A percentile compares a stretch with the other conserved stretches of the same genome.
These are phyloP conservation scores for Cutaneotrichosporon mucoides DNA, from an alignment of 1,284 basidiomycete species.

Conservation along the genomic window DNA sequence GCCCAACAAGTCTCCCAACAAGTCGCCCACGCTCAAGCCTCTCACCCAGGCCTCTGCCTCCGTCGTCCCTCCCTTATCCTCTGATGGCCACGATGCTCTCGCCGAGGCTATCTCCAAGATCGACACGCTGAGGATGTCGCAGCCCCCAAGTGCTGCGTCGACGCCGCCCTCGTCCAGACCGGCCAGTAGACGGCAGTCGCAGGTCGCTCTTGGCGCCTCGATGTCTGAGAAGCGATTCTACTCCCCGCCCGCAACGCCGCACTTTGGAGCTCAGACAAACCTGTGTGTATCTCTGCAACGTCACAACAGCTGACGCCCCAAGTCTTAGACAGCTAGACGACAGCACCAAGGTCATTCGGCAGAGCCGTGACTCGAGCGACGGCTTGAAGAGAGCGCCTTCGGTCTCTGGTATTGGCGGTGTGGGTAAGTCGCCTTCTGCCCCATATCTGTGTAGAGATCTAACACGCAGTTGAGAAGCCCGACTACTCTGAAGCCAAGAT, in stretches of 20 bases:
- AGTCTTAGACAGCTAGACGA: slow-evolving; percentile 45
- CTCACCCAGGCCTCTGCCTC: slow-evolving; percentile 4
- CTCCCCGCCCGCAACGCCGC: slow-evolving; percentile 45
- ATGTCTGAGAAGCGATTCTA: slow-evolving; percentile 3
- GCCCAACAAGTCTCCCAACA: slow-evolving; percentile 17
- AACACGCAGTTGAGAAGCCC: slow-evolving; percentile 73
- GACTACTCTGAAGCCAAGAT: slow-evolving; percentile 99
- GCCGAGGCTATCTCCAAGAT: slow-evolving; percentile 46
- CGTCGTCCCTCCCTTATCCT: slow-evolving; percentile 10
- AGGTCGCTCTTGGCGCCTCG: background rate
- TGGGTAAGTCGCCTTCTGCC: slow-evolving; percentile 29
- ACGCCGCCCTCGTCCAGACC: slow-evolving; percentile 2
- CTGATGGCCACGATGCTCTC: slow-evolving; percentile 27
- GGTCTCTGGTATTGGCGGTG: slow-evolving; percentile 50
- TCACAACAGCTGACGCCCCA: too few relatives aligned
- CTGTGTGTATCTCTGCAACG: slow-evolving; percentile 25
- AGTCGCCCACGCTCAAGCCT: slow-evolving; percentile 12
- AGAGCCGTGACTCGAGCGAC: slow-evolving; percentile 22
- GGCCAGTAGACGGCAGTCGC: slow-evolving; percentile 2
- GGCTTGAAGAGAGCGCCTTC: slow-evolving; percentile 45
- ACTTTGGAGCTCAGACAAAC: slow-evolving; percentile 48
- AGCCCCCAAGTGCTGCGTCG: slow-evolving; percentile 20
- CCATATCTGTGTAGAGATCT: background rate
- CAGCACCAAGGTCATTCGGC: slow-evolving; percentile 43
- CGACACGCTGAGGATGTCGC: slow-evolving; percentile 36